Base-by-base conservation (phyloP, 352 stramenopile species). In the Aphanomyces cochlioides region DNA sequence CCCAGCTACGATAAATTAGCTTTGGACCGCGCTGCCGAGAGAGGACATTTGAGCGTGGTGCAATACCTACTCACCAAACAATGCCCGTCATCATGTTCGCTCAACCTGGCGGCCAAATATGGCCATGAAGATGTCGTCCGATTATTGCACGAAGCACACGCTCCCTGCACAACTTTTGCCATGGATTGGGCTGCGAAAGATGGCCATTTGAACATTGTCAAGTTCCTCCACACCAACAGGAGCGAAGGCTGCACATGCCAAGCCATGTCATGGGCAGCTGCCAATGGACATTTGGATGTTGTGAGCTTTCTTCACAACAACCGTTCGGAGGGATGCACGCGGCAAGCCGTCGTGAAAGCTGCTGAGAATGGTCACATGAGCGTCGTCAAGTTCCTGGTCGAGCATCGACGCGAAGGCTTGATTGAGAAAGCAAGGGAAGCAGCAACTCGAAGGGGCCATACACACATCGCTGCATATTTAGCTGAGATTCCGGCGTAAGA, bases 241-340 rank as follows among this genome's bases (percentile, higher is more conserved):
- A 48, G 2, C 1, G 72, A 76, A 17, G 72, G 72, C 38, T 76
- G 66, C 41, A 68, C 21, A 4, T 36, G 45, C 12, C 45, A 59
- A 6, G 72, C 72, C 6, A 73, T 77, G 38, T 50, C 72, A 40
- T 45, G 65, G 28, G 69, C 72, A 3, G 69, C 72, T 5, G 38
- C 58, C 12, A 63, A 43, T 28, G 68, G 58, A 0, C 19, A 61
- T 36, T 28, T 76, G 15, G 58, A 41, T 6, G 47, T 75, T 8
- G 72, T 76, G 21, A 28, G 65, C 34, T 76, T 67, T 68, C 47
- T 76, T 15, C 72, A 76, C 28, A 8, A 53, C 39, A n/a, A 76
- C 21, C 67, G 72, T 7, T 37, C 2, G 0, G 72, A 76, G 21
- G 72, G 72, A 28, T 76, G 72, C 41, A 72, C 56, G 4, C 47